phyloP scores from a whole-genome alignment of 2,329 filamentous ascomycete species.

The Ciborinia camelliae region DNA sequence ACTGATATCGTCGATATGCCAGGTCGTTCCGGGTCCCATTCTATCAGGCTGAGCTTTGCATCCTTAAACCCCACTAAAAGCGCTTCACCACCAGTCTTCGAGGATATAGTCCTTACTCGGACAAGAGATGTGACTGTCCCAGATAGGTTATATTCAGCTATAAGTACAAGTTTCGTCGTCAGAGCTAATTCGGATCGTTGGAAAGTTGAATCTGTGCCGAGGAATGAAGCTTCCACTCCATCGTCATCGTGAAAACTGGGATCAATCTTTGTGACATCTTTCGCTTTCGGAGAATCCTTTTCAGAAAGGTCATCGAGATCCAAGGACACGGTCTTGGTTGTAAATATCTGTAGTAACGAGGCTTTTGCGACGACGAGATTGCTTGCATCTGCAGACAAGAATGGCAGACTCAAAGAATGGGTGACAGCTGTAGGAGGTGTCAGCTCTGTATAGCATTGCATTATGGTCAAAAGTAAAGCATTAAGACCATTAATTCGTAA shows the following conservation, averaged over 20 bases:
- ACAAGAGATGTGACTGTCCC: conserved; percentile 83
- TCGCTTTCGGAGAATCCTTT: conserved; percentile 35
- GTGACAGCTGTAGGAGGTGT: conserved; percentile 91
- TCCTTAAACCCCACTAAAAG: conserved; percentile 82
- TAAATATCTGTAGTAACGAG: conserved; percentile 89
- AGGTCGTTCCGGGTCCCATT: conserved; percentile 84
- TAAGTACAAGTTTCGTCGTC: conserved; percentile 75
- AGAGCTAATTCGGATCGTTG: conserved; percentile 60
- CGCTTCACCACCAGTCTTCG: conserved; percentile 77
- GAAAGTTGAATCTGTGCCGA: conserved; percentile 59
- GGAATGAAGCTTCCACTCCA: conserved; percentile 63
- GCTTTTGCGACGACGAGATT: conserved; percentile 92
- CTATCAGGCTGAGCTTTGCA: conserved; percentile 86
- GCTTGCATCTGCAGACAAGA: conserved; percentile 69
- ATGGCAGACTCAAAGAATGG: conserved; percentile 75
- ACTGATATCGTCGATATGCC: conserved; percentile 86
- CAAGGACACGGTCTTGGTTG: conserved; percentile 62
- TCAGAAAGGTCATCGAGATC: conserved; percentile 46
- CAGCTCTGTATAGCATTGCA: conserved; percentile 98
- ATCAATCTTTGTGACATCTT: conserved; percentile 49
- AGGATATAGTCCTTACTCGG: conserved; percentile 67
- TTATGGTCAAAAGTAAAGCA: conserved; percentile 41
- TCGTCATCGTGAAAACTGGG: conserved; percentile 54
- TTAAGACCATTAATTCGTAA: conserved; percentile 20
- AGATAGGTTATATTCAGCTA: conserved; percentile 78